These are phyloP conservation scores for Hemisphaericaspora xylofermentans DNA, from an alignment of 1,139 yeast species.

Conservation along the genomic window DNA sequence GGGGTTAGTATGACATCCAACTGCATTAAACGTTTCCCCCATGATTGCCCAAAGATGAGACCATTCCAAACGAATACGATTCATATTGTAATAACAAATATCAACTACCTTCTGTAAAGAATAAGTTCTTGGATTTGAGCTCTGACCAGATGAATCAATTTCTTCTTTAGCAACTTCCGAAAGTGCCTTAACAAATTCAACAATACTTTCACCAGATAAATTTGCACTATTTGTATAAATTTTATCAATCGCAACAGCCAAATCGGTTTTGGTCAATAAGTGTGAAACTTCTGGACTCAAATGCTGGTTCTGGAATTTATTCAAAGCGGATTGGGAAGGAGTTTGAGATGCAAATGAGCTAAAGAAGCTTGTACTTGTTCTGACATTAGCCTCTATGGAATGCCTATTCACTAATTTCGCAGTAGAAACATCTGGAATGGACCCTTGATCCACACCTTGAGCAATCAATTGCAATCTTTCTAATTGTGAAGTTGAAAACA, in stretches of 20 bases:
- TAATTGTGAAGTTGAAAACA: constrained; percentile 82
- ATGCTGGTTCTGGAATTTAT: constrained; percentile 46
- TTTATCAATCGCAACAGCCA: constrained; percentile 83
- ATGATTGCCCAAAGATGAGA: constrained; percentile 91
- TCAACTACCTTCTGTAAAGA: constrained; percentile 94
- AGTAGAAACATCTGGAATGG: constrained; percentile 80
- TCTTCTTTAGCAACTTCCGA: constrained; percentile 89
- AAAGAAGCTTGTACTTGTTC: constrained; percentile 50
- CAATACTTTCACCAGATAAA: constrained; percentile 79
- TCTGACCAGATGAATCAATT: constrained; percentile 82
- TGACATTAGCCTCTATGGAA: constrained; percentile 53
- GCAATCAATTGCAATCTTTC: constrained; percentile 88
- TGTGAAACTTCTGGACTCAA: constrained; percentile 38
- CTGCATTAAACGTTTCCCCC: constrained; percentile 85
- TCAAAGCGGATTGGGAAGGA: constrained; percentile 45
- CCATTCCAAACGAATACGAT: constrained; percentile 95
- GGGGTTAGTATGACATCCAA: constrained; percentile 76
- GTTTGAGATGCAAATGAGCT: constrained; percentile 35
- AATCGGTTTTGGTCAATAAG: constrained; percentile 69
- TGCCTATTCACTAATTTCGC: constrained; percentile 64
- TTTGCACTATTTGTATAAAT: constrained; percentile 82
- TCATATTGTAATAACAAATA: constrained; percentile 96
- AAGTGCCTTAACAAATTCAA: constrained; percentile 82
- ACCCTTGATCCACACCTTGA: constrained; percentile 81
- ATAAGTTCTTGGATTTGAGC: constrained; percentile 83